phyloP scores from a whole-genome alignment of 2,329 filamentous ascomycete genomes.

The Colletotrichum falcatum region DNA sequence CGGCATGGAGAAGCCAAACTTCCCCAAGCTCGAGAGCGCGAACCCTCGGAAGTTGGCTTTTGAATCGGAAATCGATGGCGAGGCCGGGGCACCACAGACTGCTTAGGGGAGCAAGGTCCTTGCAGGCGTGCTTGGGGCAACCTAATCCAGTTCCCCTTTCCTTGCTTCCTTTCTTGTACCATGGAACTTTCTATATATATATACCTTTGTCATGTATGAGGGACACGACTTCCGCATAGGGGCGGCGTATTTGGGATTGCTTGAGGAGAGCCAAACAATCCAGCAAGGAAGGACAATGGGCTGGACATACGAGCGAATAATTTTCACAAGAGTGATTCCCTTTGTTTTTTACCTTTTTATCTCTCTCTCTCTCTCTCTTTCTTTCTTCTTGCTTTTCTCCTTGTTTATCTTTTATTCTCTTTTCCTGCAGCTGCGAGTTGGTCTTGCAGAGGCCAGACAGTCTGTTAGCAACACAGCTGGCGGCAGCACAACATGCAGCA shows the following conservation, averaged over 20 bases:
- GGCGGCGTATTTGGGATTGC: constrained; percentile 40
- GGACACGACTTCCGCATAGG: constrained; percentile 41
- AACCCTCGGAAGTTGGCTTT: constrained; percentile 43
- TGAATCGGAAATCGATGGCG: constrained; percentile 47
- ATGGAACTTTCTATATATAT: constrained; percentile 40
- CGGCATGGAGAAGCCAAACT: constrained; percentile 54
- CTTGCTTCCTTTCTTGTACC: constrained; percentile 40
- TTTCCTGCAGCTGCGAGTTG: background rate
- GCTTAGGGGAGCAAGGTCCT: constrained; percentile 44
- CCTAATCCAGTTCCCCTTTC: constrained; percentile 24
- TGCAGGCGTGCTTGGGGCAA: background rate
- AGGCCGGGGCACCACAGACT: constrained; percentile 45
- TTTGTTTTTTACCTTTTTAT: constrained; percentile 20
- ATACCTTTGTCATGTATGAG: constrained; percentile 42
- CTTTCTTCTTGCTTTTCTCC: background rate
- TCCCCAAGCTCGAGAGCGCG: constrained; percentile 49
- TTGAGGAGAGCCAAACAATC: constrained; percentile 27
- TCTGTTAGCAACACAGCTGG: constrained; percentile 5
- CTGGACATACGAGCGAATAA: constrained; percentile 41
- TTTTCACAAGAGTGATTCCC: constrained; percentile 37
- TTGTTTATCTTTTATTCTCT: background rate
- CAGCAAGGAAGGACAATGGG: constrained; percentile 23
- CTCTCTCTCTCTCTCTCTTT: background rate
- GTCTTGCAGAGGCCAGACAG: constrained; percentile 2
- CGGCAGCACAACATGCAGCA: background rate